phyloP scores from a whole-genome alignment of 176 grass and related monocot species.

The Zea luxurians region DNA sequence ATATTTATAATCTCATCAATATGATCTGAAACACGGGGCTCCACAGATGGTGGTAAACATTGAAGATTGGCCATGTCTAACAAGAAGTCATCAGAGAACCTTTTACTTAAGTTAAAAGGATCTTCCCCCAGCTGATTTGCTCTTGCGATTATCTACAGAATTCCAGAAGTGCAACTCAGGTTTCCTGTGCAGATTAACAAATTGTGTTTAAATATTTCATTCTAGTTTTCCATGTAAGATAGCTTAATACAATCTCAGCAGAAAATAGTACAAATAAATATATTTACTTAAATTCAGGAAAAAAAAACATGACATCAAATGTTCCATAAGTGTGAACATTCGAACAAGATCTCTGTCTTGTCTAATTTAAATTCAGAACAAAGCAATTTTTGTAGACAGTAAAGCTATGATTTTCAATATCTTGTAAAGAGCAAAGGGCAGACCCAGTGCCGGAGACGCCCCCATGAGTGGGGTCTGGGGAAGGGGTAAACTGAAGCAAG shows the following conservation, averaged over 20 bases:
- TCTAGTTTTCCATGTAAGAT: slow-evolving; percentile 31
- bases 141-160: slow-evolving; percentile 98
- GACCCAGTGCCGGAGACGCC: too few relatives aligned
- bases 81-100: slow-evolving; percentile 83
- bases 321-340: background rate
- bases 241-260: slow-evolving; percentile 20
- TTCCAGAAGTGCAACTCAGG: slow-evolving; percentile 83
- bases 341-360: background rate
- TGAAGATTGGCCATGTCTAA: slow-evolving; percentile 84
- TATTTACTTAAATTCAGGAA: background rate
- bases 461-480: too few relatives aligned
- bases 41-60: slow-evolving; percentile 80
- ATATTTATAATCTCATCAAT: slow-evolving; percentile 86
- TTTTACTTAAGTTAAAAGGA: slow-evolving; percentile 79
- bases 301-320: slow-evolving; percentile 7
- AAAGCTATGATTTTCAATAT: background rate
- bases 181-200: slow-evolving; percentile 67
- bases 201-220: slow-evolving; percentile 46
- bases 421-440: background rate
- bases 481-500: too few relatives aligned
- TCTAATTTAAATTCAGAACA: slow-evolving; percentile 19
- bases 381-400: background rate
- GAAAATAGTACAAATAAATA: slow-evolving; percentile 8
- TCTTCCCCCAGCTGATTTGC: slow-evolving; percentile 87
- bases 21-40: slow-evolving; percentile 88